A percentile compares a stretch with the other conserved stretches of the same genome.
Evolutionary conservation across 23 red algal genomes (phyloP).

Genomic region (Gracilaria gracilis): DNA sequence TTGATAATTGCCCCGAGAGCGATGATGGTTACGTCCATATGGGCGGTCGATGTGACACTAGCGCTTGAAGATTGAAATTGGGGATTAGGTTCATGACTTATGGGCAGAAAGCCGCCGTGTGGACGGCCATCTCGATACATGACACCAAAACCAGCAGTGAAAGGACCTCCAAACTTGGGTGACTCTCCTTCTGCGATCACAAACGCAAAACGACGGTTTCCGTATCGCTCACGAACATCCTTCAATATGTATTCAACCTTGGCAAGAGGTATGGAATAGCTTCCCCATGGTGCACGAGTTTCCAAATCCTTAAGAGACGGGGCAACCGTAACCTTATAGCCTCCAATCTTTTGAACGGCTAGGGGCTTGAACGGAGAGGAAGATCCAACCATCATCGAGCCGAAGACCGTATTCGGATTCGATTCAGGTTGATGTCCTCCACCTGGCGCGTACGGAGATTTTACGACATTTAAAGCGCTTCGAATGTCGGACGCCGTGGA

Average conservation of each 20-base stretch:
- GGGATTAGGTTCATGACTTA: slow-evolving; percentile 2
- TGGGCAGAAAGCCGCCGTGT: background rate
- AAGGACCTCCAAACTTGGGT: background rate
- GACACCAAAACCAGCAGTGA: background rate
- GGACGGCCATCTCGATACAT: slow-evolving; percentile 5
- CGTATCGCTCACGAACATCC: background rate
- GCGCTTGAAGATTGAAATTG: background rate
- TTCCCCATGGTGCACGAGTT: background rate
- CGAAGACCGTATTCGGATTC: too few relatives aligned
- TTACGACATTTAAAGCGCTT: background rate
- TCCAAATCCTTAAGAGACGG: background rate
- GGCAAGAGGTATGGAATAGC: background rate
- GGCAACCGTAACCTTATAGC: background rate
- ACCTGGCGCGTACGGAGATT: background rate
- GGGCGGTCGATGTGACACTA: background rate
- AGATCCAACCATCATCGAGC: too few relatives aligned
- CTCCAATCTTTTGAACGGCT: background rate
- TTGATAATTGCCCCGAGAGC: slow-evolving; percentile 10
- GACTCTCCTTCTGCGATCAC: background rate
- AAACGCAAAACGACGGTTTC: background rate
- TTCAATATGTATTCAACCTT: background rate
- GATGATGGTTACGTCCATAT: slow-evolving; percentile 8
- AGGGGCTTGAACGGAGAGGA: background rate
- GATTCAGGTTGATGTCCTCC: too few relatives aligned
- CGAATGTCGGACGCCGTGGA: background rate